Base-by-base conservation (phyloP, 202 grass and related monocot genomes). In the Dendrocalamus latiflorus region DNA sequence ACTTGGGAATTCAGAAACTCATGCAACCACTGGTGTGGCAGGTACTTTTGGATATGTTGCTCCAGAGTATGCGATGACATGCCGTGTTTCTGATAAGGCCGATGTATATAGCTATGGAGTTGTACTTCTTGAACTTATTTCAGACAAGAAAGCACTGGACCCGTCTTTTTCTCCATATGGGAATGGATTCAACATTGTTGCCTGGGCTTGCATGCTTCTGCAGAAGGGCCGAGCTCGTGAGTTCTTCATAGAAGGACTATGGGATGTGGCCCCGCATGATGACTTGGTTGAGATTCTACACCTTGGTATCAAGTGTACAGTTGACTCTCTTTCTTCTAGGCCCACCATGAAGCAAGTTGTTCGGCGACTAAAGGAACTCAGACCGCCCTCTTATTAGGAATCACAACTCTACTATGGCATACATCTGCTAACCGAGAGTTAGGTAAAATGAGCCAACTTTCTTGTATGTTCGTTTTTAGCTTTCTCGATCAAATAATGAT, bases 331-430 rank as follows among this genome's bases (percentile, higher is more conserved):
- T 71, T 89, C 91, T 83, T 90, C 85, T 65, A 94, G 94, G 60
- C 94, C 94, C 72, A 94, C 91, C 69, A 97, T 97, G 94, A 97
- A 97, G 83, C 94, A 97, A 89, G 94, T 97, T 90, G 91, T 97
- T 68, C 74, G 87, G 66, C 82, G 94, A 42, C 80, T 97, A 70
- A 97, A 86, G 80, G 94, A 97, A 92, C 86, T 97, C 68, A 91
- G 87, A 86, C 94, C 94, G 0, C 88, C 89, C 17, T 84, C 81
- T 76, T 91, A 85, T 68, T 89, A 91, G 84, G 50, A 79, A 39
- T 58, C 77, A 41, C 77, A 80, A 84, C 58, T 51, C 72, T 53
- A 45, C 24, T 47, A 18, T 76, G 36, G 42, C n/a, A 61, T 69
- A 16, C n/a, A 24, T 77, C 55, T 76, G 55, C 65, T 70, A 75